Base-by-base conservation (phyloP, 495 filamentous ascomycete species). In the Melanomma pulvis-pyrius region DNA sequence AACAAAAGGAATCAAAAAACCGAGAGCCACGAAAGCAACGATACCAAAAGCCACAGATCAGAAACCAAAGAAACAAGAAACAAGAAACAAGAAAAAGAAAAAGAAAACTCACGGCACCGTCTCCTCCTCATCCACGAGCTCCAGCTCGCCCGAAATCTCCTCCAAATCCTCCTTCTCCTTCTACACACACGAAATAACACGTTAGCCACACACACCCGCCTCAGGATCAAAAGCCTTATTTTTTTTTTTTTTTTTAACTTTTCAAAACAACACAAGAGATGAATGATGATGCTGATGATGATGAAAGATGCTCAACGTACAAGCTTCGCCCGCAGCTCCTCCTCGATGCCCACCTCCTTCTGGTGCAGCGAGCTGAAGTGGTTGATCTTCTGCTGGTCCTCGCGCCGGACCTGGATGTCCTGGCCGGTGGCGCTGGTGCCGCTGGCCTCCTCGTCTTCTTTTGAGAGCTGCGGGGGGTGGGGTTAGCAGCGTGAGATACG, bases 301-400 rank as follows among this genome's bases (percentile, higher is more conserved):
- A 7, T 3, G 36, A 24, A 5, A 22, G 5, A 51, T 41, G 21
- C 32, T n/a, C 15, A 15, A 77, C 85, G 55, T 75, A 97, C 94
- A 74, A 89, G 87, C 75, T 96, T 97, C 5, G 73, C 75, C 70
- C 91, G 91, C 75, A 98, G 78, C 69, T 92, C 88, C 17, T 93
- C 91, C 76, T 93, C 89, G 21, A 98, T 76, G 9, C 79, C 73
- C 2, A 87, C 79, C 77, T 96, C 90, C 28, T 90, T 87, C 75
- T 96, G 91, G 76, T 98, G 96, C 53, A 98, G 82, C 39, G 92
- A 87, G 76, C 93, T 97, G 81, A 98, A 98, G 56, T 88, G 89
- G 79, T 98, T 98, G 83, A 98, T 98, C 77, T 92, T 96, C 78
- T 98, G 92, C 77, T 98, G 94, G 75, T 98, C 94, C 71, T 96